Evolutionary conservation across 2,329 filamentous ascomycete species (phyloP), one percentile per base, ranked within the genome.

Genomic region (Sclerotinia nivalis): DNA sequence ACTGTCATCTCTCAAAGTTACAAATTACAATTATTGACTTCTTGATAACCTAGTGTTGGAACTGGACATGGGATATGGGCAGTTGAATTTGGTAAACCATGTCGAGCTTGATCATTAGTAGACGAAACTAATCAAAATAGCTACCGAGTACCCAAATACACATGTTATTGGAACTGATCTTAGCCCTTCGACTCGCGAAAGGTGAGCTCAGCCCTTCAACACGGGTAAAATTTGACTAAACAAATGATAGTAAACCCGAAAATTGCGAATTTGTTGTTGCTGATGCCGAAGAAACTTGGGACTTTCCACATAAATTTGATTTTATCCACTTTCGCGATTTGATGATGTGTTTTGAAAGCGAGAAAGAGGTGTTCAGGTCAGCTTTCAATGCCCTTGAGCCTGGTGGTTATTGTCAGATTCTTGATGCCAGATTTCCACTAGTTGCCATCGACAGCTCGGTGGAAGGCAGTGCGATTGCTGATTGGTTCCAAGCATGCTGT

Each of bases 31-130:
- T 28, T 28, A 52, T 20, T 65, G 18, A 65, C 34, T 40, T 20
- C 37, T 34, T n/a, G 22, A n/a, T 25, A 15, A 20, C 5, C 52
- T 43, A 65, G 61, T 62, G 74, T 83, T 67, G 74, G 73, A 1
- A 87, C 84, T 10, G 87, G 88, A 28, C 88, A 87, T 0, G 87
- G 87, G 1, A 86, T 86, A 66, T 89, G 87, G 85, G 82, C 85
- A 9, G 86, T 87, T 64, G 85, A 87, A 72, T 84, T 89, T 80
- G 85, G 85, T 77, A 81, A 84, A 70, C 77, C 79, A n/a, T 18
- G 4, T 8, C 31, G 15, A 45, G 8, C 18, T 50, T 56, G 13
- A 25, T 13, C 22, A 13, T 31, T 22, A 7, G 18, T 6, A 58
- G 22, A n/a, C 12, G 20, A 47, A 28, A n/a, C 61, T 68, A 28